Evolutionary conservation across 441 rosid genomes (phyloP).

Genomic region (Gossypium davidsonii): DNA sequence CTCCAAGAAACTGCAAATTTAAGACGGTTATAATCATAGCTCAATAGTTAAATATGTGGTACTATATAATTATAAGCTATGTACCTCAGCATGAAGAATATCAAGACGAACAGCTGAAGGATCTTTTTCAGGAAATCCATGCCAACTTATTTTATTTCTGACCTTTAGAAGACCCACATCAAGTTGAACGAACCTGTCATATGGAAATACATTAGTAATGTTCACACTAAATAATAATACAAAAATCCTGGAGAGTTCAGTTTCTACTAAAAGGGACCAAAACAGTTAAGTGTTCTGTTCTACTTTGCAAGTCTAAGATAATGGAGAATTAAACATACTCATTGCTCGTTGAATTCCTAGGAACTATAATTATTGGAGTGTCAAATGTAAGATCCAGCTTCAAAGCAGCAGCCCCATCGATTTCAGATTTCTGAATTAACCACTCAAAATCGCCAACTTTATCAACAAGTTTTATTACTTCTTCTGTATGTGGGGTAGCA

Average conservation of each 20-base stretch:
- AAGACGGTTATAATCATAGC: conserved; percentile 13
- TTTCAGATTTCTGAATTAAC: conserved; percentile 90
- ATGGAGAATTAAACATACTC: conserved; percentile 53
- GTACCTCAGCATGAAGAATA: conserved; percentile 95
- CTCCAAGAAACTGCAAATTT: conserved; percentile 73
- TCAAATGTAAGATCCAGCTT: conserved; percentile 94
- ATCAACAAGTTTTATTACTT: conserved; percentile 93
- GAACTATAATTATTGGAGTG: conserved; percentile 86
- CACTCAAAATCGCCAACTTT: conserved; percentile 99
- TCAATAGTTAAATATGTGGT: conserved; percentile 7
- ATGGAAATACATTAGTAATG: conserved; percentile 13
- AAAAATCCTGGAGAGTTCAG: neutral
- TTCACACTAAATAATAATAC: conserved; percentile 7
- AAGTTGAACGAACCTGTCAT: conserved; percentile 84
- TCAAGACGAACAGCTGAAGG: conserved; percentile 91
- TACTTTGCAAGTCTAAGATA: conserved; percentile 5
- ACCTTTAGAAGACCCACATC: conserved; percentile 87
- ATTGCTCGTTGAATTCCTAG: conserved; percentile 76
- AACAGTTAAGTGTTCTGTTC: neutral
- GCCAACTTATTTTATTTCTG: conserved; percentile 90
- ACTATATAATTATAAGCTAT: conserved; percentile 18
- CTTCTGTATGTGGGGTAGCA: conserved; percentile 90
- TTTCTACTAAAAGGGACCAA: conserved; percentile 2
- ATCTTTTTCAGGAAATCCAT: conserved; percentile 81
- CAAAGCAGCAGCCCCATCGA: conserved; percentile 91